Conservation (phyloP, 257 asterid genomes). For the Solanum infundibuliforme region DNA sequence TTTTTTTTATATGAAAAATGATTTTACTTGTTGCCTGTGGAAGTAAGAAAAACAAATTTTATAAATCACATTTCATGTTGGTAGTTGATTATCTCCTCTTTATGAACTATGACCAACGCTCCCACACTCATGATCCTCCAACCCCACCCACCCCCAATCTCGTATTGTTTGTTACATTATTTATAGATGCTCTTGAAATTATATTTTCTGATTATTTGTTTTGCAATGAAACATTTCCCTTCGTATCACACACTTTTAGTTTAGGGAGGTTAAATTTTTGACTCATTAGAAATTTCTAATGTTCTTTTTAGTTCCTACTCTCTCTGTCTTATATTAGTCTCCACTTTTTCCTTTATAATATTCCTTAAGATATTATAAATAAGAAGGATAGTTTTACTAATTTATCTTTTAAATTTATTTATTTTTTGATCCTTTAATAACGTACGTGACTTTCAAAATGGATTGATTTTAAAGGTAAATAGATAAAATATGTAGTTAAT, state of each 20-base stretch:
- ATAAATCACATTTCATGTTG: too few relatives aligned
- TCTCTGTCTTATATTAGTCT: background rate
- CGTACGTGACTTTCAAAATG: background rate
- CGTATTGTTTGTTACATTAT: background rate
- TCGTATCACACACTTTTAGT: background rate
- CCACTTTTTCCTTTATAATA: background rate
- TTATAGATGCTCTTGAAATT: background rate
- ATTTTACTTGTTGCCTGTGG: background rate
- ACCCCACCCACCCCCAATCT: background rate
- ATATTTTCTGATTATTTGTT: too few relatives aligned
- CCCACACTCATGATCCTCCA: background rate
- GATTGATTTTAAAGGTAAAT: too few relatives aligned
- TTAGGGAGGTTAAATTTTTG: background rate
- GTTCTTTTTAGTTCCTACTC: background rate
- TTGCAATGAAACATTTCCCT: too few relatives aligned
- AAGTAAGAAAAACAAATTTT: too few relatives aligned
- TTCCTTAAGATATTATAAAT: background rate
- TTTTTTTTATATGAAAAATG: too few relatives aligned
- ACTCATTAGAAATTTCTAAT: background rate
- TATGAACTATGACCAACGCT: background rate
- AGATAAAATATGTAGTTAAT: too few relatives aligned
- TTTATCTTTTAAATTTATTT: too few relatives aligned
- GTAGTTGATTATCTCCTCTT: background rate
- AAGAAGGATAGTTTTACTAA: too few relatives aligned
- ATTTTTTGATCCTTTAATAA: too few relatives aligned